Evolutionary conservation across 2,329 filamentous ascomycete genomes (phyloP), one percentile per base, ranked within the genome.

Genomic region (Juglanconis juglandina): DNA sequence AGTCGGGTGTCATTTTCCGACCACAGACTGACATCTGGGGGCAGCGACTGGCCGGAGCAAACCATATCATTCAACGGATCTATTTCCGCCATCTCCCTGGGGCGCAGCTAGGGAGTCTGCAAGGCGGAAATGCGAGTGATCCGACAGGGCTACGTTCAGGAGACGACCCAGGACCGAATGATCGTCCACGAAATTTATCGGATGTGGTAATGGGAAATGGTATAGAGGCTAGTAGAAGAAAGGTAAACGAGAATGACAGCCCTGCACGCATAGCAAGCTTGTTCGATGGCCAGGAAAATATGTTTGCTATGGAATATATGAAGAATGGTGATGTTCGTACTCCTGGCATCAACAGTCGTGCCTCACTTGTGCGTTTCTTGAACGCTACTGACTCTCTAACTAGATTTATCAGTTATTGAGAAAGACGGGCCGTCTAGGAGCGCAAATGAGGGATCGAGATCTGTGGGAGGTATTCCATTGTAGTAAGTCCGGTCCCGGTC

Each of bases 271-370:
- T 54, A 4, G 30, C 17, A n/a, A 2, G 8, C 2, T 3, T 49
- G 2, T 59, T 59, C 13, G 49, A 59, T 8, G 4, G 8, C 2
- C 30, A 50, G 10, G 14, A 13, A 2, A 44, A 37, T 13, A 32
- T 53, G n/a, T 13, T 54, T 17, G 57, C 50, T 24, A 14, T 59
- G 34, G 57, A 59, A 17, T 54, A 53, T 9, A 59, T 59, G 57
- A 59, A 35, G 6, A 17, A 59, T 8, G 57, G 57, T 5, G 57
- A 59, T 54, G 42, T 59, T 46, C 13, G 42, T 46, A 46, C 6
- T 17, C 14, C 42, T 41, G 37, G 42, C 5, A 6, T 46, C 35
- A 7, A 39, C 11, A 1, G 6, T 11, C 35, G 35, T 46, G 42
- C 6, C 42, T 46, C 42, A 17, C 11, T 17, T 14, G 42, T 46